These are phyloP conservation scores for Saccharomyces hybrid DNA, from an alignment of 1,139 yeast species.

Conservation along the genomic window DNA sequence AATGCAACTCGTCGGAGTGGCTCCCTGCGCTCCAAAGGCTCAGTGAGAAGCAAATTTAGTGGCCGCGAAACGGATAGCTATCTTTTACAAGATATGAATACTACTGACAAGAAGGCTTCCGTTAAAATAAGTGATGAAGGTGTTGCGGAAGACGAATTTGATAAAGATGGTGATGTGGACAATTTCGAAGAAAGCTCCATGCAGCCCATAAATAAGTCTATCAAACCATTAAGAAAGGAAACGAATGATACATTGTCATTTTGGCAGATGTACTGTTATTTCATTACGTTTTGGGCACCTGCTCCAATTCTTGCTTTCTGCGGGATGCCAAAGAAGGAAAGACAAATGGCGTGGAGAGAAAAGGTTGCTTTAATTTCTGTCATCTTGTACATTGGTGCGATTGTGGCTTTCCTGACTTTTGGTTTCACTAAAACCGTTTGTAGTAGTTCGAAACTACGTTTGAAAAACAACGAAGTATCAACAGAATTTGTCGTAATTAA, in stretches of 20 bases:
- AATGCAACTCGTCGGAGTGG: conserved; percentile 14
- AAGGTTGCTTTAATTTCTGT: conserved; percentile 78
- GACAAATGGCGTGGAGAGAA: conserved; percentile 96
- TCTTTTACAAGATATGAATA: not conserved
- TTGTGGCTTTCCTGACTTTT: conserved; percentile 80
- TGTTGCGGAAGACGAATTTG: conserved; percentile 1
- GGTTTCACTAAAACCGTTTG: conserved; percentile 90
- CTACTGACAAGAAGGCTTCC: not conserved
- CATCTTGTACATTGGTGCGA: conserved; percentile 63
- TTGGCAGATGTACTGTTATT: conserved; percentile 78
- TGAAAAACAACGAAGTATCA: conserved; percentile 51
- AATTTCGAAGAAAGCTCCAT: not conserved
- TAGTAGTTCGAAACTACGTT: conserved; percentile 40
- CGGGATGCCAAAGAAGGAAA: conserved; percentile 71
- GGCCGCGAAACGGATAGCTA: not conserved
- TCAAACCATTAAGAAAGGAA: conserved; percentile 4
- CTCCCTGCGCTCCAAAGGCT: conserved; percentile 9
- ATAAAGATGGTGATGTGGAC: conserved; percentile 3
- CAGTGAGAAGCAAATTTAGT: not conserved
- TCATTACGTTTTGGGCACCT: conserved; percentile 89
- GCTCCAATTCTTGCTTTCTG: conserved; percentile 59
- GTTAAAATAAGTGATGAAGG: not conserved
- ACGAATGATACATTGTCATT: conserved; percentile 40
- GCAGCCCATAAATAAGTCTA: conserved; percentile 2
- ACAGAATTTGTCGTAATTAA: conserved; percentile 63